Evolutionary conservation across 768 basidiomycete genomes (phyloP), one percentile per base, ranked within the genome.

Genomic region (Baorangia bicolor): DNA sequence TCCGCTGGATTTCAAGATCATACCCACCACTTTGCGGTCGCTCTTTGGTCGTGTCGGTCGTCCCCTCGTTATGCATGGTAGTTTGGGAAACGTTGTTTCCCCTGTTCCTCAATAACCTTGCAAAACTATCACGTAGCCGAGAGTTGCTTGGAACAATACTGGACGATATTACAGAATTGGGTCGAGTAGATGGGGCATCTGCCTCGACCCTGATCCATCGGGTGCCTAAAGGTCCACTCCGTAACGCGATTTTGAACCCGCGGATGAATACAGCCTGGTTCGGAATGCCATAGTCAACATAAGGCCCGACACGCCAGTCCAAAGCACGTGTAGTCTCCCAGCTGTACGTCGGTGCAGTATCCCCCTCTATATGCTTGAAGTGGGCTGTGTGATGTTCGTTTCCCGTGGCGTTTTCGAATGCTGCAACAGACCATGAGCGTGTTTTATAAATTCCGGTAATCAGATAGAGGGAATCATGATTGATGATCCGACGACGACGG

Each of bases 401-500:
- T 35, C 23, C 34, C 12, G 18, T n/a, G 7, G 18, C 7, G 6
- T 27, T 27, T 25, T 48, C 44, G 30, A 58, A 63, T 21, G 61
- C 44, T 1, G 68, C 69, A n/a, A 65, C 55, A 30, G 63, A 68
- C 69, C 70, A 72, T 5, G 62, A 60, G 11, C 42, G 13, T 20
- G 48, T 23, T 18, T 43, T 55, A 11, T 43, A 25, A 34, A 35
- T 16, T n/a, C 47, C 47, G 4, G 47, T 48, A 12, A 48, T 48
- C 47, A 48, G 7, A 35, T 48, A 48, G 33, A 48, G 34, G 21
- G 47, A 35, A 11, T 48, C 47, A 4, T n/a, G 11, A 12, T 4
- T 48, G 47, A 48, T 48, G 47, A 25, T 48, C 23, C 47, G 23
- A n/a, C 5, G 18, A 4, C 47, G 47, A 35, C 34, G 47, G 23